Conservation (phyloP, 306 rosid species). For the Citrullus mucosospermus region DNA sequence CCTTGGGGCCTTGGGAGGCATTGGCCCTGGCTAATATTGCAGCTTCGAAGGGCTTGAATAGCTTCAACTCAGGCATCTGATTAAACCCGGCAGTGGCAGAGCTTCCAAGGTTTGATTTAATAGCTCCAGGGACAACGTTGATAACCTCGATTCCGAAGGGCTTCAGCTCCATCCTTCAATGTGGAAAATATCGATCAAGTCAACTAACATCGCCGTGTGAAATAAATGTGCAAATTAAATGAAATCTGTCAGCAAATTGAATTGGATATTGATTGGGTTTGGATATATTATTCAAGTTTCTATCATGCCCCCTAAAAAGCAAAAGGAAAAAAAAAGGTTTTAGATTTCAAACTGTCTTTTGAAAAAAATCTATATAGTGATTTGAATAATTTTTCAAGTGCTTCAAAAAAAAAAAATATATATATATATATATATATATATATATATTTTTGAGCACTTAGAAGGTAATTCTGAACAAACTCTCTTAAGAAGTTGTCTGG, state of each 20-base stretch:
- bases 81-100: constrained; percentile 36
- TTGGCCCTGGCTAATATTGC: constrained; percentile 45
- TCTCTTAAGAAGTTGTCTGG: not conserved
- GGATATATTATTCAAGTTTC: too few species aligned
- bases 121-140: constrained; percentile 68
- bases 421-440: too few species aligned
- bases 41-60: constrained; percentile 57
- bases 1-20: constrained; percentile 33
- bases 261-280: too few species aligned
- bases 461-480: too few species aligned
- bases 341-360: too few species aligned
- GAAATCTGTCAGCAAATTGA: not conserved
- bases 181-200: not conserved
- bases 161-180: constrained; percentile 46
- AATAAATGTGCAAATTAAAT: not conserved
- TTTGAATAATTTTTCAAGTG: too few species aligned
- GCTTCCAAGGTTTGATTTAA: constrained; percentile 61
- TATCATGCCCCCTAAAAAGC: too few species aligned
- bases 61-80: constrained; percentile 57
- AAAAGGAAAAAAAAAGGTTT: too few species aligned
- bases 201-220: not conserved
- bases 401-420: too few species aligned
- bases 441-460: too few species aligned
- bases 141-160: constrained; percentile 79
- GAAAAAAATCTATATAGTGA: too few species aligned